phyloP scores from a whole-genome alignment of 805 yeast genomes.

The Yarrowia alimentaria region DNA sequence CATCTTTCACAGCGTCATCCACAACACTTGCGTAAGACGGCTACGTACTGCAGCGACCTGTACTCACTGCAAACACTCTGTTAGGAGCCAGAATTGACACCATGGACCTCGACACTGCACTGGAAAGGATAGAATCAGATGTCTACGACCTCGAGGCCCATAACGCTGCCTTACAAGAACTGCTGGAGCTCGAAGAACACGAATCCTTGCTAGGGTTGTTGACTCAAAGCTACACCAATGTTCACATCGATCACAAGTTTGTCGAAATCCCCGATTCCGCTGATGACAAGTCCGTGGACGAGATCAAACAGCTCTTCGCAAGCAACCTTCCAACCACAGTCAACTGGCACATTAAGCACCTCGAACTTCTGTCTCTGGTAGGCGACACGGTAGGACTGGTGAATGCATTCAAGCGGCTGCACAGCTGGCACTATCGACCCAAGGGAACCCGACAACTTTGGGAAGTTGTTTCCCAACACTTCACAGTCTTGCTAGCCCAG shows the following conservation, averaged over 20 bases:
- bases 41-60: background rate
- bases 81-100: too few species aligned
- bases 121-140: conserved; percentile 13
- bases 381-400: conserved; percentile 1
- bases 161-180: conserved; percentile 2
- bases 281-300: background rate
- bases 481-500: background rate
- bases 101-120: conserved; percentile 19
- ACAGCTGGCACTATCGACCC: conserved; percentile 12
- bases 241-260: conserved; percentile 18
- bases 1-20: too few species aligned
- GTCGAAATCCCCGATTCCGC: conserved; percentile 1
- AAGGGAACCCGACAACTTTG: conserved; percentile 1
- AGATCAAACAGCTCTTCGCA: conserved; percentile 1
- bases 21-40: too few species aligned
- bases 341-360: conserved; percentile 10
- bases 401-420: background rate
- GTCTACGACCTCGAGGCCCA: conserved; percentile 17
- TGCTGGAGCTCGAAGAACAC: conserved; percentile 1
- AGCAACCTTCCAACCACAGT: background rate
- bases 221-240: conserved; percentile 16
- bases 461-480: background rate
- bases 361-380: background rate
- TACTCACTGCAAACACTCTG: background rate
- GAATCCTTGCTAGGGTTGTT: conserved; percentile 3